Conservation (phyloP, 1,284 basidiomycete species). For the Cutaneotrichosporon sp. region DNA sequence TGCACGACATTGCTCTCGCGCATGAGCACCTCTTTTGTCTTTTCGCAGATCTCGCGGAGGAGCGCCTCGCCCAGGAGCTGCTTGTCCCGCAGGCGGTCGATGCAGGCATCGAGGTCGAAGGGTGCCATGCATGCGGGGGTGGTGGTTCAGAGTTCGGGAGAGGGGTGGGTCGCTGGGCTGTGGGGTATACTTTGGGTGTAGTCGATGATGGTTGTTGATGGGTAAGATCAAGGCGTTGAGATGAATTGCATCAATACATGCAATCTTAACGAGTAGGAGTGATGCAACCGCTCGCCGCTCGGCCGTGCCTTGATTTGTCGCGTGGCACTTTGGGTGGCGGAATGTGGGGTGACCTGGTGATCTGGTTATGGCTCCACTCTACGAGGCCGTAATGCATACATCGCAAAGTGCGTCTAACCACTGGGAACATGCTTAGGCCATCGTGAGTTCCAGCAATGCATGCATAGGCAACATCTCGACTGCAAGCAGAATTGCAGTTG, state of each 20-base stretch:
- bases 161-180: not conserved
- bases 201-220: not conserved
- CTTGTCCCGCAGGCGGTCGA: constrained; percentile 81
- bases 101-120: constrained; percentile 93
- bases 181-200: not conserved
- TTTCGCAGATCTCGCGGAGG: constrained; percentile 93
- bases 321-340: not conserved
- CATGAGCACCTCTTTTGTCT: constrained; percentile 98
- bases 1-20: constrained; percentile 98
- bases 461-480: too few relatives aligned
- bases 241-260: too few relatives aligned
- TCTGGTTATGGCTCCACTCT: too few relatives aligned
- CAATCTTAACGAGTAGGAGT: too few relatives aligned
- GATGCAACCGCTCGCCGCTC: not conserved
- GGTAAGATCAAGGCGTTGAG: not conserved
- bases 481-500: too few relatives aligned
- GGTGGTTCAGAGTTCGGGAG: not conserved
- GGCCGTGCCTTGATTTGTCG: not conserved
- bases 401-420: too few relatives aligned
- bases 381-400: too few relatives aligned
- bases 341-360: too few relatives aligned
- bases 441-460: too few relatives aligned
- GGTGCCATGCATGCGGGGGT: constrained; percentile 60
- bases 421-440: too few relatives aligned
- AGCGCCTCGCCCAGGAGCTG: constrained; percentile 88